phyloP scores from a whole-genome alignment of 352 stramenopile genomes.

The Phytophthora brassicae region DNA sequence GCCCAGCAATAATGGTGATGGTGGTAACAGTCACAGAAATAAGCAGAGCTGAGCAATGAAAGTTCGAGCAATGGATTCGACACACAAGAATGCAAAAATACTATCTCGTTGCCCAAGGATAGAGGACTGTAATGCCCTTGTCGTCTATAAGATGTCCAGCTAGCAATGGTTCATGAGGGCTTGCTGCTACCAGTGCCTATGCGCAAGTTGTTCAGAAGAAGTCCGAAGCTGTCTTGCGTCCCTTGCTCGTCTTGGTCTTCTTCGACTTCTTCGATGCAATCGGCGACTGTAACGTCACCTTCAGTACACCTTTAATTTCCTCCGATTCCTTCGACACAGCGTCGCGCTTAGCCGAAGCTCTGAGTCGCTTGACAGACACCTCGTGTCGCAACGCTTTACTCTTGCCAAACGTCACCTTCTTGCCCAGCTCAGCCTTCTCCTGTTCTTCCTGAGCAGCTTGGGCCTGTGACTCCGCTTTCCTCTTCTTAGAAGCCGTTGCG shows the following conservation, averaged over 20 bases:
- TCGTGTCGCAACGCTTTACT: slow-evolving; percentile 78
- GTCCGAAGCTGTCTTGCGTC: slow-evolving; percentile 68
- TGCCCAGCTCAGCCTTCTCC: slow-evolving; percentile 37
- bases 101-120: slow-evolving; percentile 21
- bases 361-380: slow-evolving; percentile 82
- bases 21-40: too few species aligned
- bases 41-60: too few species aligned
- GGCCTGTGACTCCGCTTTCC: slow-evolving; percentile 49
- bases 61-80: too few species aligned
- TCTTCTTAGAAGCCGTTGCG: slow-evolving; percentile 56
- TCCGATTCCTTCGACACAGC: slow-evolving; percentile 50
- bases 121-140: slow-evolving; percentile 15
- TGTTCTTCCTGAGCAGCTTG: slow-evolving; percentile 34
- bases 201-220: slow-evolving; percentile 55
- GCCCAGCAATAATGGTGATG: too few species aligned
- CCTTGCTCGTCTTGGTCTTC: slow-evolving; percentile 37
- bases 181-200: slow-evolving; percentile 8
- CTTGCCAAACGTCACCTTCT: slow-evolving; percentile 88
- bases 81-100: slow-evolving; percentile 31
- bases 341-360: slow-evolving; percentile 72
- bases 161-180: slow-evolving; percentile 10
- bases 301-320: slow-evolving; percentile 77
- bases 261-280: slow-evolving; percentile 42
- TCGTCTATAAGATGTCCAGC: slow-evolving; percentile 25
- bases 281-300: slow-evolving; percentile 36